These are phyloP conservation scores for Globisporangium sylvaticum DNA, from an alignment of 352 stramenopile genomes.

Conservation along the genomic window DNA sequence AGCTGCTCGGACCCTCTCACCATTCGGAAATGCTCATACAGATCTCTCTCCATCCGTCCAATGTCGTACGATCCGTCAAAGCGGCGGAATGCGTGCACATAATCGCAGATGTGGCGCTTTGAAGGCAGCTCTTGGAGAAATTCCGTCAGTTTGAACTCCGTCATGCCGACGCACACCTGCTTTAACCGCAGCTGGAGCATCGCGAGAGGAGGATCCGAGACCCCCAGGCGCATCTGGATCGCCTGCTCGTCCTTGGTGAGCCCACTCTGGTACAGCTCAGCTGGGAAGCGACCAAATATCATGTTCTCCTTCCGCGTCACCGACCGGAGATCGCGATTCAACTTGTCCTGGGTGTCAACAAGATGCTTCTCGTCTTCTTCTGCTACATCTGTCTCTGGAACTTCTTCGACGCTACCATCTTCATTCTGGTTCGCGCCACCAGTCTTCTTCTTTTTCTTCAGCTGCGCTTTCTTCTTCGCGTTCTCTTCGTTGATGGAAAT, in stretches of 20 bases:
- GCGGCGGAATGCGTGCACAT: constrained; percentile 49
- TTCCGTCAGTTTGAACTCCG: constrained; percentile 81
- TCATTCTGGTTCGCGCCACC: constrained; percentile 7
- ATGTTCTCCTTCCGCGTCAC: constrained; percentile 51
- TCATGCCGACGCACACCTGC: constrained; percentile 72
- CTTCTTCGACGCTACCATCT: constrained; percentile 15
- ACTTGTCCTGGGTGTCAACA: constrained; percentile 33
- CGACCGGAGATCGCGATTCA: constrained; percentile 22
- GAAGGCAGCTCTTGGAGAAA: constrained; percentile 89
- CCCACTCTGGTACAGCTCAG: constrained; percentile 56
- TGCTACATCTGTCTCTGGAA: constrained; percentile 31
- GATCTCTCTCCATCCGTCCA: constrained; percentile 44
- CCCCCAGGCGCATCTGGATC: constrained; percentile 40
- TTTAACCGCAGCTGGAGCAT: constrained; percentile 51
- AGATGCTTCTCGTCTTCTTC: constrained; percentile 55
- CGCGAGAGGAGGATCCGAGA: constrained; percentile 47
- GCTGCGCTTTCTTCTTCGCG: constrained; percentile 36
- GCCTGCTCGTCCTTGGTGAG: constrained; percentile 58
- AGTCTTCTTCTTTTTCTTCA: constrained; percentile 28
- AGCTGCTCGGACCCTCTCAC: constrained; percentile 50
- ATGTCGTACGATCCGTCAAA: constrained; percentile 52
- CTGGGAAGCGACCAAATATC: constrained; percentile 59
- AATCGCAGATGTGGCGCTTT: constrained; percentile 88
- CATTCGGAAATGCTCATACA: constrained; percentile 81
- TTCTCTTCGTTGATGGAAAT: constrained; percentile 59